A percentile compares a stretch with the other conserved stretches of the same genome.
phyloP scores from a whole-genome alignment of 2,329 filamentous ascomycete genomes.

The Samsoniella hepiali region DNA sequence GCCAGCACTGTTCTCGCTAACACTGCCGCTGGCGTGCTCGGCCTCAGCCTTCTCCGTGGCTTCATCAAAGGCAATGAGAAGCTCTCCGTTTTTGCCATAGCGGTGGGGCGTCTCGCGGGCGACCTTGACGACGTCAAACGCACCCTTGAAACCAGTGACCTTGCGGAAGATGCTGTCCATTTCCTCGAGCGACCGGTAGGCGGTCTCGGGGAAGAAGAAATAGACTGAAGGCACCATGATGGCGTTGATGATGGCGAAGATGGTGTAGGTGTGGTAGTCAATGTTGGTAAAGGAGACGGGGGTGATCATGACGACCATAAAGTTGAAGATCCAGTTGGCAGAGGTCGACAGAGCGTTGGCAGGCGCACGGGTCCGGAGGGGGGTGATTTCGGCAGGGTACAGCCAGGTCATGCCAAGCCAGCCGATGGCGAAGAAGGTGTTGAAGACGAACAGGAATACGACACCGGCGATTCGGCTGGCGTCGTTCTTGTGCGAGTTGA shows the following conservation, averaged over 20 bases:
- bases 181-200: slow-evolving; percentile 61
- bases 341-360: slow-evolving; percentile 55
- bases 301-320: slow-evolving; percentile 61
- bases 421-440: slow-evolving; percentile 56
- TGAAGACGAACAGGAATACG: slow-evolving; percentile 63
- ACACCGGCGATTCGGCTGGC: slow-evolving; percentile 58
- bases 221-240: slow-evolving; percentile 56
- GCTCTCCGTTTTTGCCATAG: slow-evolving; percentile 58
- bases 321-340: slow-evolving; percentile 63
- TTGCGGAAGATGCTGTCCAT: slow-evolving; percentile 64
- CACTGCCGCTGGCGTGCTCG: slow-evolving; percentile 30
- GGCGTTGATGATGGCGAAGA: slow-evolving; percentile 65
- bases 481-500: slow-evolving; percentile 51
- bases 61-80: slow-evolving; percentile 46
- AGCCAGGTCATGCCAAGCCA: slow-evolving; percentile 61
- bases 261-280: slow-evolving; percentile 58
- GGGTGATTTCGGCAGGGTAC: slow-evolving; percentile 65
- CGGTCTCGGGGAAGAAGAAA: slow-evolving; percentile 64
- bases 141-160: slow-evolving; percentile 41
- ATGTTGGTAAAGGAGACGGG: slow-evolving; percentile 58
- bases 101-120: slow-evolving; percentile 48
- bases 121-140: slow-evolving; percentile 36
- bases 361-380: slow-evolving; percentile 62
- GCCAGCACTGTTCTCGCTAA: slow-evolving; percentile 27
- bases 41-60: slow-evolving; percentile 25